These are phyloP conservation scores for Zygosaccharomyces lentus DNA, from an alignment of 805 yeast genomes.

Conservation along the genomic window DNA sequence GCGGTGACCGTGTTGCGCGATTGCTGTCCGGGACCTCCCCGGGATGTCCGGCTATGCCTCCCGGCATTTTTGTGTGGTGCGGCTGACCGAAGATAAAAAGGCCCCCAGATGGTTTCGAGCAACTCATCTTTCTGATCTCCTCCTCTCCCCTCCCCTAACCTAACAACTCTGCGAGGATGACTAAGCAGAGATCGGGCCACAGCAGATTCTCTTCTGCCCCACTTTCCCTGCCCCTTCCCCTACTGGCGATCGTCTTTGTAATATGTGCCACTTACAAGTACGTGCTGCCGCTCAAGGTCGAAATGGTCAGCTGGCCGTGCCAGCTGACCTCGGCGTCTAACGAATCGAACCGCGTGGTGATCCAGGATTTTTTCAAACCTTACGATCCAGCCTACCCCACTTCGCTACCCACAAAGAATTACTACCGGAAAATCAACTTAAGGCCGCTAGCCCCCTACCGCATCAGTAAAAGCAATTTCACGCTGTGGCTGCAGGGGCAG, in stretches of 20 bases:
- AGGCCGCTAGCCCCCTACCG: constrained; percentile 15
- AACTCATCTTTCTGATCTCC: not conserved
- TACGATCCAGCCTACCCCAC: constrained; percentile 13
- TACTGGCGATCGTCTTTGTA: constrained; percentile 5
- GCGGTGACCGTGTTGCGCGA: too few relatives aligned
- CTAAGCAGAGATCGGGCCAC: not conserved
- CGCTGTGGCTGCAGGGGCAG: constrained; percentile 45
- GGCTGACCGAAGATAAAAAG: too few relatives aligned
- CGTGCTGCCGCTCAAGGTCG: constrained; percentile 8
- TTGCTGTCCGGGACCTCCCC: constrained; percentile 1
- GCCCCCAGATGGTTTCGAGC: too few relatives aligned
- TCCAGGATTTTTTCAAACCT: constrained; percentile 15
- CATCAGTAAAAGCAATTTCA: constrained; percentile 33
- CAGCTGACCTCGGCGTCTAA: not conserved
- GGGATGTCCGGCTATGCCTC: too few relatives aligned
- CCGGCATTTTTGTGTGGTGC: too few relatives aligned
- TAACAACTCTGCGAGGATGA: not conserved
- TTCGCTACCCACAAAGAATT: constrained; percentile 6
- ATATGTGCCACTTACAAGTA: constrained; percentile 8
- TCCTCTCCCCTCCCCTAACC: not conserved
- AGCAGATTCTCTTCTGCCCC: not conserved
- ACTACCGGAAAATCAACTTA: constrained; percentile 13
- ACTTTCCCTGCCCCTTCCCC: constrained; percentile 4
- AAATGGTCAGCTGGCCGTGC: constrained; percentile 2
- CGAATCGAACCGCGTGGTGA: constrained; percentile 5